These are phyloP conservation scores for Hyaloperonospora brassicae DNA, from an alignment of 352 stramenopile genomes.

Conservation along the genomic window DNA sequence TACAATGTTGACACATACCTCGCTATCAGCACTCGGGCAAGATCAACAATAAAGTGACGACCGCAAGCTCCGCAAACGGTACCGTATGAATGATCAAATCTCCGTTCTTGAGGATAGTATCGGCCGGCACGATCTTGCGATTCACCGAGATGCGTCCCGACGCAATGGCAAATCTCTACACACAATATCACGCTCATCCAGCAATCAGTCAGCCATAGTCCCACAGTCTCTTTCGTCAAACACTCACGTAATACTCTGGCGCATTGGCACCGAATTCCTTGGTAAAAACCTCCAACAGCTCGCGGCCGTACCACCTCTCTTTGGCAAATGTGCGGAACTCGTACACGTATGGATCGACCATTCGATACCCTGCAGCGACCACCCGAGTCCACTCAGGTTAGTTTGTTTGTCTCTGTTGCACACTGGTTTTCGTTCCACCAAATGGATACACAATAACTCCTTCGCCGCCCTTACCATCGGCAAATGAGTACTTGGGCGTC, in stretches of 20 bases:
- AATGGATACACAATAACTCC: background rate
- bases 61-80: background rate
- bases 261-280: constrained; percentile 80
- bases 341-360: constrained; percentile 92
- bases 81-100: constrained; percentile 92
- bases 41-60: too few species aligned
- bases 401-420: too few species aligned
- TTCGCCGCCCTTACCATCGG: constrained; percentile 23
- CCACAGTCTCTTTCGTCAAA: background rate
- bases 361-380: constrained; percentile 49
- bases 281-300: constrained; percentile 89
- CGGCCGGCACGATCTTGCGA: constrained; percentile 55
- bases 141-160: constrained; percentile 93
- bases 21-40: too few species aligned
- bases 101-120: constrained; percentile 85
- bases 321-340: constrained; percentile 95
- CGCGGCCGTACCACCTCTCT: constrained; percentile 87
- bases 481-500: constrained; percentile 51
- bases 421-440: too few species aligned
- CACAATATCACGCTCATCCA: background rate
- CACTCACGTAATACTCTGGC: constrained; percentile 77
- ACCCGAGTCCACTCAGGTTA: too few species aligned
- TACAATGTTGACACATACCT: constrained; percentile 8
- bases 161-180: constrained; percentile 85
- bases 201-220: too few species aligned